Conservation (phyloP, 768 basidiomycete genomes). For the Paxillus involutus region DNA sequence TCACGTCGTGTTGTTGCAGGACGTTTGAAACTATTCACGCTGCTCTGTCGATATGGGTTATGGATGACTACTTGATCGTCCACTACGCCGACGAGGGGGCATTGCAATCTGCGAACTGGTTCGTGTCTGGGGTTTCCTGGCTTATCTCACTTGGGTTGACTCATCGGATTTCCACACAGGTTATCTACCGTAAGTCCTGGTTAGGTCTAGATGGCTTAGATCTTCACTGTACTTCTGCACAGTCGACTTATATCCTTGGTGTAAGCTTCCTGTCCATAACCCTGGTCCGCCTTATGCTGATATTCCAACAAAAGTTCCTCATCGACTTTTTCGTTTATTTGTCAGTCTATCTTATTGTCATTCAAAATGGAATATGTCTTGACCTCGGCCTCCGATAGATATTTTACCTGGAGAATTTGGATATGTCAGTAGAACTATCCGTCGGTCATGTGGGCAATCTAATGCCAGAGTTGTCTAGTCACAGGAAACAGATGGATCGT, state of each 20-base stretch:
- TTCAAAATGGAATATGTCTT: background rate
- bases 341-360: constrained; percentile 6
- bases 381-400: constrained; percentile 6
- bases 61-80: constrained; percentile 24
- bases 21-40: constrained; percentile 22
- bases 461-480: constrained; percentile 11
- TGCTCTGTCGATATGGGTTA: constrained; percentile 19
- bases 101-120: constrained; percentile 20
- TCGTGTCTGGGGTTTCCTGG: constrained; percentile 3
- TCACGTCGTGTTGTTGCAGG: constrained; percentile 7
- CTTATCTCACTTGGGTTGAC: background rate
- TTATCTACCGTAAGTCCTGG: constrained; percentile 13
- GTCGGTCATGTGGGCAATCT: background rate
- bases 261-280: constrained; percentile 10
- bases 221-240: background rate
- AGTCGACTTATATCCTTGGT: constrained; percentile 24
- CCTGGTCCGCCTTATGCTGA: background rate
- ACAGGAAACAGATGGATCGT: constrained; percentile 13
- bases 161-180: constrained; percentile 8
- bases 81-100: constrained; percentile 11
- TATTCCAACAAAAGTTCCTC: constrained; percentile 10
- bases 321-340: constrained; percentile 29
- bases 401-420: constrained; percentile 32
- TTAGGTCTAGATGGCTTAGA: background rate
- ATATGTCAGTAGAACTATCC: constrained; percentile 15